Percentiles rank a stretch among this genome's conserved stretches.
These are phyloP conservation scores for Xylaria venustula DNA, from an alignment of 495 filamentous ascomycete species.

Conservation along the genomic window DNA sequence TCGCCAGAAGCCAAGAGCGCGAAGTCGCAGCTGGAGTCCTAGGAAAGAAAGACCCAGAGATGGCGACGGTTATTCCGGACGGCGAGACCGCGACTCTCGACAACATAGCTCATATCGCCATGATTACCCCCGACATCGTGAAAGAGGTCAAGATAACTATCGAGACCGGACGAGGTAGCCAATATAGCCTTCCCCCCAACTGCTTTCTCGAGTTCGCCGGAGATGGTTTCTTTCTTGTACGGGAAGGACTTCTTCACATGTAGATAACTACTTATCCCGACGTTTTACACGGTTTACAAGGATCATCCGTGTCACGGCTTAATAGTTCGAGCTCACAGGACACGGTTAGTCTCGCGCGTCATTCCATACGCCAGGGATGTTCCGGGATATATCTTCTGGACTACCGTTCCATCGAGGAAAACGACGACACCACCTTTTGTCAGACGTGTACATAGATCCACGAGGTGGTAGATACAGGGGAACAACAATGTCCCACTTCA, in stretches of 20 bases:
- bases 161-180: constrained; percentile 24
- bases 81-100: constrained; percentile 15
- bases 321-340: not conserved
- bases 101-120: constrained; percentile 19
- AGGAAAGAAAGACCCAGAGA: constrained; percentile 25
- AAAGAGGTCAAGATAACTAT: constrained; percentile 20
- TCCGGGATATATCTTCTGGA: not conserved
- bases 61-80: constrained; percentile 15
- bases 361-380: not conserved
- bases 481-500: not conserved
- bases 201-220: too few relatives aligned
- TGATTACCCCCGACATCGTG: constrained; percentile 24
- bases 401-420: not conserved
- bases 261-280: too few relatives aligned
- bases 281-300: constrained; percentile 11
- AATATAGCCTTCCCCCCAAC: not conserved
- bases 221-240: too few relatives aligned
- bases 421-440: not conserved
- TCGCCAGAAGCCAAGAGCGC: constrained; percentile 2
- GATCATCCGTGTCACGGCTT: not conserved
- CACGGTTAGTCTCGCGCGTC: not conserved
- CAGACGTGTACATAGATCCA: not conserved
- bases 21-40: constrained; percentile 40
- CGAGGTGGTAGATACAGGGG: not conserved
- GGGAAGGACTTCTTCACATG: too few relatives aligned